Base-by-base conservation (phyloP, 2,329 filamentous ascomycete genomes). In the Pseudogymnoascus verrucosus region DNA sequence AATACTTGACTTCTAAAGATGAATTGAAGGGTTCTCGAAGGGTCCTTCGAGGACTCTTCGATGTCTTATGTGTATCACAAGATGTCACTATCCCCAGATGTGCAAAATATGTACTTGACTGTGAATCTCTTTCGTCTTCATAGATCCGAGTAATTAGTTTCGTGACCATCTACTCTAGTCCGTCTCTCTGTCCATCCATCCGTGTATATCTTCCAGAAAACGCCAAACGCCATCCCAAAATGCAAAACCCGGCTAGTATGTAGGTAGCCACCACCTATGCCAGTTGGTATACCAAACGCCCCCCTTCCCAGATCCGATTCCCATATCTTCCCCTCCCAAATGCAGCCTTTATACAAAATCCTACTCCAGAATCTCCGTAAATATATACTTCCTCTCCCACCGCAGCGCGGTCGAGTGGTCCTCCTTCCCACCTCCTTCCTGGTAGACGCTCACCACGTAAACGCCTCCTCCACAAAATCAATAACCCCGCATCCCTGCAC, bases 391-490 rank as follows among this genome's bases (percentile, higher is more conserved):
- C 26, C 26, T n/a, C 3, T n/a, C 19, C n/a, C 26, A 31, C 10
- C 47, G 4, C 4, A 19, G 7, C 26, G 5, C 47, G 8, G 26
- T 10, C 4, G 23, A 51, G 42, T 8, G 23, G 21, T 44, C 10
- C 10, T 44, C 19, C 4, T 14, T 6, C 19, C 16, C 40, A n/a
- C 1, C 23, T 2, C 12, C 44, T 5, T n/a, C 40, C 36, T n/a
- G 36, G 12, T 10, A 42, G 3, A 19, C n/a, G 39, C 8, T 42
- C 63, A 75, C 73, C 73, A 75, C 5, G 85, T 87, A 70, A 93
- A 93, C 66, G 84, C 87, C 77, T 93, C 90, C 75, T 93, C 89
- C 10, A 89, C 79, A 71, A 91, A 91, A 72, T 92, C 88, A 14
- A 93, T 79, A 44, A 88, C 85, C 1, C 75, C 76, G 19, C 81